Evolutionary conservation across 2,329 filamentous ascomycete genomes (phyloP).

Genomic region (Trichoderma sp.): DNA sequence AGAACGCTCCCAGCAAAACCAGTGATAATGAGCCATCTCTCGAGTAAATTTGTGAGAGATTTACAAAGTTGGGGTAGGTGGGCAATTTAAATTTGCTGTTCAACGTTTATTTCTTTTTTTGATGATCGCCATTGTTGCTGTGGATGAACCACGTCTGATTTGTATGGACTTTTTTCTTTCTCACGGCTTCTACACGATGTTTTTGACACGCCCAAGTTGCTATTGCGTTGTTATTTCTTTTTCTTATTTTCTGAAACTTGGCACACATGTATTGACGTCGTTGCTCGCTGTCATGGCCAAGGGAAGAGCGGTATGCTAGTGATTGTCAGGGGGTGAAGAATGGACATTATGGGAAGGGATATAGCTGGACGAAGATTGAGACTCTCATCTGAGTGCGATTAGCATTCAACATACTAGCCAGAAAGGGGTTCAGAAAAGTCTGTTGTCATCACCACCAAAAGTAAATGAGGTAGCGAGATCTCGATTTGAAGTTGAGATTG

Average conservation of each 20-base stretch:
- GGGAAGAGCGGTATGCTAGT: neutral
- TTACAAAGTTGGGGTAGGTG: neutral
- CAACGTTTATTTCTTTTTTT: neutral
- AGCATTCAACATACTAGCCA: neutral
- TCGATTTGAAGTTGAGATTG: constrained; percentile 12
- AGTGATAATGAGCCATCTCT: neutral
- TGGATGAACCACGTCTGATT: neutral
- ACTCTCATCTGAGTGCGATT: neutral
- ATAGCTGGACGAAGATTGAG: neutral
- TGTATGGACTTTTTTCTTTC: neutral
- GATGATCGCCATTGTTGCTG: neutral
- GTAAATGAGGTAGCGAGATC: neutral
- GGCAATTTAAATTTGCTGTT: neutral
- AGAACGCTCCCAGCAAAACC: constrained; percentile 2
- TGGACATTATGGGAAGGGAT: neutral
- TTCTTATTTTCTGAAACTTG: neutral
- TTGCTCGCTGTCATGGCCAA: neutral
- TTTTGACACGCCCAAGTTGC: neutral
- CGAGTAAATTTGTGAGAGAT: neutral
- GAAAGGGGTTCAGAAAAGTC: neutral
- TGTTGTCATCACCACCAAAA: neutral
- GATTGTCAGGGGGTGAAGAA: neutral
- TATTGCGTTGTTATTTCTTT: neutral
- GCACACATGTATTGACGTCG: neutral
- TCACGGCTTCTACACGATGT: neutral